Evolutionary conservation across 2,329 filamentous ascomycete species (phyloP).

Genomic region (Phialophora chinensis): DNA sequence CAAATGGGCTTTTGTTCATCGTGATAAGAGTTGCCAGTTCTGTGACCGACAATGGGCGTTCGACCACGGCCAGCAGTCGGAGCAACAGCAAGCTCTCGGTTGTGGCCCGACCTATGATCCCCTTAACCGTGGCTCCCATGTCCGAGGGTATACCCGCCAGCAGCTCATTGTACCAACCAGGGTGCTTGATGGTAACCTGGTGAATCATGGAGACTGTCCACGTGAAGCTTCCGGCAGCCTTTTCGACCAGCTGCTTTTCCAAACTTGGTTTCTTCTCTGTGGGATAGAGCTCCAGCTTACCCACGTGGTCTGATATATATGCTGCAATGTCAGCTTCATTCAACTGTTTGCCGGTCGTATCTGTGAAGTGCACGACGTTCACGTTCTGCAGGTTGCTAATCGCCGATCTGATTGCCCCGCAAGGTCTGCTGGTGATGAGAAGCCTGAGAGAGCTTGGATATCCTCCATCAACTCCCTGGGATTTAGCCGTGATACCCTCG

Average conservation of each 20-base stretch:
- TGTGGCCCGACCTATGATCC: not conserved
- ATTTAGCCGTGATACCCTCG: not conserved
- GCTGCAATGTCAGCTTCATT: conserved; percentile 5
- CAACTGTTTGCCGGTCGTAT: not conserved
- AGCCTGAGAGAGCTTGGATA: not conserved
- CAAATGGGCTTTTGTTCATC: not conserved
- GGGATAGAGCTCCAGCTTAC: not conserved
- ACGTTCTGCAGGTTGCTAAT: not conserved
- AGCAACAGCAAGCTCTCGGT: not conserved
- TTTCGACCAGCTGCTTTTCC: not conserved
- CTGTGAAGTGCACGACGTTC: conserved; percentile 3
- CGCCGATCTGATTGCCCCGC: not conserved
- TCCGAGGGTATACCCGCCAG: not conserved
- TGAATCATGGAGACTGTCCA: not conserved
- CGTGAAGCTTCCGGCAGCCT: not conserved
- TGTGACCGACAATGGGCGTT: conserved; percentile 2
- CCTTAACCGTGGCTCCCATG: not conserved
- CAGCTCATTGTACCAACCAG: not conserved
- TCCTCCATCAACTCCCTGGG: not conserved
- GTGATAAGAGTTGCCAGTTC: not conserved
- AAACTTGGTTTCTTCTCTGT: not conserved
- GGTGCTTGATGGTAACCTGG: not conserved
- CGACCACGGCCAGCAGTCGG: not conserved
- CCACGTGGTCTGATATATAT: not conserved
- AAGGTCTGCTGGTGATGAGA: conserved; percentile 6